phyloP scores from a whole-genome alignment of 2,329 filamentous ascomycete species.

The Pseudogymnoascus sp. region DNA sequence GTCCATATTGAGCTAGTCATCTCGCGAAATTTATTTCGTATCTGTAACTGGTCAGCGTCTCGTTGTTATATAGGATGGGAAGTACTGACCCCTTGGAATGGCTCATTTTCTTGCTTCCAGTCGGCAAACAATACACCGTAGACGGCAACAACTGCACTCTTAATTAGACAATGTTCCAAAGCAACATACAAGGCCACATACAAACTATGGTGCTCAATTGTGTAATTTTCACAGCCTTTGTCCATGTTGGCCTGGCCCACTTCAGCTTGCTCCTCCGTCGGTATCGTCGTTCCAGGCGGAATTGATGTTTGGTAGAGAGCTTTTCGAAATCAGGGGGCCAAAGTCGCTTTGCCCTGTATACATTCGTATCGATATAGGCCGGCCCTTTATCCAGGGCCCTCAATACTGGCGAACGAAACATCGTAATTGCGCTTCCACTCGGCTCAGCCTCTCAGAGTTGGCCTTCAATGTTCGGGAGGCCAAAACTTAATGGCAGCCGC shows the following conservation, averaged over 20 bases:
- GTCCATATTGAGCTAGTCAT: constrained; percentile 30
- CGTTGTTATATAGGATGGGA: neutral
- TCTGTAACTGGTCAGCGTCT: constrained; percentile 24
- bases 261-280: constrained; percentile 60
- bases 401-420: constrained; percentile 42
- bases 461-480: neutral
- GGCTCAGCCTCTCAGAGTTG: neutral
- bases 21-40: constrained; percentile 35
- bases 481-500: neutral
- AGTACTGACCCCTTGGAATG: constrained; percentile 43
- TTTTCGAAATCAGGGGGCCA: constrained; percentile 73
- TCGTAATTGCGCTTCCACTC: constrained; percentile 19
- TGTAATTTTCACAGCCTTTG: constrained; percentile 55
- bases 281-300: constrained; percentile 71
- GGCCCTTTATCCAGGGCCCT: constrained; percentile 31
- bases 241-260: constrained; percentile 55
- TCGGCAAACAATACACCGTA: constrained; percentile 59
- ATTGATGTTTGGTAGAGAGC: constrained; percentile 64
- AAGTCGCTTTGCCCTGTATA: constrained; percentile 59
- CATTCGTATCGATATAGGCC: constrained; percentile 39
- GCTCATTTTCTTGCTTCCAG: constrained; percentile 37
- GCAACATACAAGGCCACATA: constrained; percentile 14
- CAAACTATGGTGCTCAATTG: constrained; percentile 38
- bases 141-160: constrained; percentile 39
- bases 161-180: constrained; percentile 13